Percentiles rank a stretch among this genome's conserved stretches.
Evolutionary conservation across 2,329 filamentous ascomycete species (phyloP).

Genomic region (Chaetoscypha palmicola): DNA sequence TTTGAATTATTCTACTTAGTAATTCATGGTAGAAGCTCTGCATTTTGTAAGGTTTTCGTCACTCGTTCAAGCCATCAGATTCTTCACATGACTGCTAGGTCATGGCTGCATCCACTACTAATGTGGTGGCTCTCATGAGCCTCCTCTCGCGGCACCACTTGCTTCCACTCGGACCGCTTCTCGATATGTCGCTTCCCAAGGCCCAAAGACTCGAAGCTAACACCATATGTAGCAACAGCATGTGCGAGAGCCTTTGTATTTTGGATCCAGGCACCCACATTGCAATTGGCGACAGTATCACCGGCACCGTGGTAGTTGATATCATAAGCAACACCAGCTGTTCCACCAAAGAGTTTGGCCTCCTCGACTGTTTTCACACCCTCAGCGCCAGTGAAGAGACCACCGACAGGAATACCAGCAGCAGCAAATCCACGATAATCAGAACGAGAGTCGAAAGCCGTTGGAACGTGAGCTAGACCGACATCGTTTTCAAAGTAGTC

Average conservation of each 20-base stretch:
- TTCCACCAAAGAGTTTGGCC: slow-evolving; percentile 61
- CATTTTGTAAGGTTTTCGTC: too few relatives aligned
- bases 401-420: slow-evolving; percentile 65
- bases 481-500: slow-evolving; percentile 54
- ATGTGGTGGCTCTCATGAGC: slow-evolving; percentile 7
- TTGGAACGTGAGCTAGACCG: slow-evolving; percentile 60
- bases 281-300: slow-evolving; percentile 51
- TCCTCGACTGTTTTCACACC: slow-evolving; percentile 66
- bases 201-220: slow-evolving; percentile 11
- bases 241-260: slow-evolving; percentile 45
- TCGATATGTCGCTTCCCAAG: slow-evolving; percentile 8
- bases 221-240: slow-evolving; percentile 13
- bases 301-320: slow-evolving; percentile 56
- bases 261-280: slow-evolving; percentile 47
- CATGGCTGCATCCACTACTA: slow-evolving; percentile 10
- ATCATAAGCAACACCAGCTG: slow-evolving; percentile 53
- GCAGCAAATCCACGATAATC: slow-evolving; percentile 75
- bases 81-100: background rate
- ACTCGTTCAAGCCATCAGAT: too few relatives aligned
- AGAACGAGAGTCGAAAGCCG: slow-evolving; percentile 70
- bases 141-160: slow-evolving; percentile 5
- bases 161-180: slow-evolving; percentile 10
- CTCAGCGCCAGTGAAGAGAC: slow-evolving; percentile 72
- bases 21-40: too few relatives aligned
- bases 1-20: too few relatives aligned